Conservation (phyloP, 2,329 filamentous ascomycete species). For the Aspergillus sp. region DNA sequence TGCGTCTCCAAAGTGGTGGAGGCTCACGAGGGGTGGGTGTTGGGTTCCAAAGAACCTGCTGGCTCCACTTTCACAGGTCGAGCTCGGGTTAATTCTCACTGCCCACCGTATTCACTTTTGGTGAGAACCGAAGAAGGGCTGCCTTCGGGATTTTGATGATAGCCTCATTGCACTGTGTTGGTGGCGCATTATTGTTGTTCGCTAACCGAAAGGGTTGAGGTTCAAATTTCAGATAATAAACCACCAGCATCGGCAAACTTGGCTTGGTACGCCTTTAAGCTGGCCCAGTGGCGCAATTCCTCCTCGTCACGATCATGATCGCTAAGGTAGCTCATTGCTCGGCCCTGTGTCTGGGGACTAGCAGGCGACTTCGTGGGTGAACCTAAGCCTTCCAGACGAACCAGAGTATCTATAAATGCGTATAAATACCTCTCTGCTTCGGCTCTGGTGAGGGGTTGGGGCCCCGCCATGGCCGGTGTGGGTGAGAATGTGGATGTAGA, state of each 20-base stretch:
- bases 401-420: conserved; percentile 71
- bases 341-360: conserved; percentile 30
- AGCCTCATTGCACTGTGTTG: background rate
- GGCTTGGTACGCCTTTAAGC: conserved; percentile 73
- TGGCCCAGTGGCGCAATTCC: conserved; percentile 75
- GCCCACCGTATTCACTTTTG: background rate
- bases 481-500: conserved; percentile 8
- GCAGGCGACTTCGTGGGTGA: conserved; percentile 26
- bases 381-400: conserved; percentile 67
- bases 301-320: conserved; percentile 67
- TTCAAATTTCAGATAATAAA: conserved; percentile 30
- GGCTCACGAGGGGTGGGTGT: background rate
- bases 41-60: too few species aligned
- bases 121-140: background rate
- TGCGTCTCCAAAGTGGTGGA: too few species aligned
- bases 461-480: conserved; percentile 23
- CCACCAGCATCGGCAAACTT: conserved; percentile 68
- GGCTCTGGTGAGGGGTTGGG: conserved; percentile 34
- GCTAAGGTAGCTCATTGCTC: conserved; percentile 38
- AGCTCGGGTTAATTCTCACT: background rate
- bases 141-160: too few species aligned
- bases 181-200: background rate
- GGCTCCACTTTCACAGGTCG: background rate
- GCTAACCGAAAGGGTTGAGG: background rate
- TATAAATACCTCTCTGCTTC: conserved; percentile 70